Base-by-base conservation (phyloP, 2,329 filamentous ascomycete species). In the Elsinoe ampelina region DNA sequence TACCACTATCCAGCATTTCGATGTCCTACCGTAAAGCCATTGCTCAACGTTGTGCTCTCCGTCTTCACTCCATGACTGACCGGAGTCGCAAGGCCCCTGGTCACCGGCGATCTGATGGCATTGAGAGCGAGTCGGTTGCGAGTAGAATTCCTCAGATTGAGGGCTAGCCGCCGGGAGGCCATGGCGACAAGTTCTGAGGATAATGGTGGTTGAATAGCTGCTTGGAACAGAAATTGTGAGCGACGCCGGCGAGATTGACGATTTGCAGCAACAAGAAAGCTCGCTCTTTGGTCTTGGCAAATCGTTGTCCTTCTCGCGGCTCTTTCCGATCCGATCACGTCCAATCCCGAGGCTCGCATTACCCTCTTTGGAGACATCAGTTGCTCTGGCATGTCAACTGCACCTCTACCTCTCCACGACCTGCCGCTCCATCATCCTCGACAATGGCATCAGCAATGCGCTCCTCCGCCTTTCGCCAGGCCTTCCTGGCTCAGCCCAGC, bases 141-240 rank as follows among this genome's bases (percentile, higher is more conserved):
- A 77, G 95, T 80, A 77, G 87, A 87, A 79, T 89, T 85, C 76
- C 89, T 83, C 71, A 97, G 84, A 80, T 91, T 95, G 77, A 95
- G 83, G 80, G 91, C 91, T 79, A 97, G 84, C 85, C 90, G 88
- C 83, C 91, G 84, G 77, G 92, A 95, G 80, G 92, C 92, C 92
- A 97, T 96, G 61, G 67, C 60, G 64, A 68, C 63, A 68, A 62
- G 64, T 64, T 64, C 64, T 66, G 75, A 75, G 71, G 72, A 73
- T 74, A 71, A 55, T 60, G 26, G 39, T 57, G 61, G 54, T 58
- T 41, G 55, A 42, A 38, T 45, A 34, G 41, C 32, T 42, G 41
- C n/a, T 34, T 30, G 22, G 19, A 30, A 55, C 39, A 42, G 54
- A 47, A 47, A 34, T 48, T 56, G 54, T 56, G 26, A 42, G 30